A percentile compares a stretch with the other conserved stretches of the same genome.
phyloP scores from a whole-genome alignment of 2,329 filamentous ascomycete species.

The Pseudofabraea citricarpa region DNA sequence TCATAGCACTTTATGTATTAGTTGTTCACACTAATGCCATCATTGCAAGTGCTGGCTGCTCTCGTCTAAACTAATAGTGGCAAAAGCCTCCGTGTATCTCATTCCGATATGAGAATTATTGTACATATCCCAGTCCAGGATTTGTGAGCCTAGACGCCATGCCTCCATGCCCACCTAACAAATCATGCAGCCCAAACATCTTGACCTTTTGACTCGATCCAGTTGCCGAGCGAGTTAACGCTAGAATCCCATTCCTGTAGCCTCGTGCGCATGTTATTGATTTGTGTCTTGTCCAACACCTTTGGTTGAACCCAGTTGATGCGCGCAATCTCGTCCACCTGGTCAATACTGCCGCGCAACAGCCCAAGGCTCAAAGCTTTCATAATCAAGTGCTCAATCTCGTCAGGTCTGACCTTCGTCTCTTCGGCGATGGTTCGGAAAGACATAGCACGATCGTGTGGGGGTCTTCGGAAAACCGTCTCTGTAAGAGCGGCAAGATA shows the following conservation, averaged over 20 bases:
- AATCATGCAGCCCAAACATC: constrained; percentile 87
- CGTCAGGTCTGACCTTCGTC: constrained; percentile 84
- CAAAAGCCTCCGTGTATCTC: constrained; percentile 9
- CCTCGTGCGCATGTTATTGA: constrained; percentile 83
- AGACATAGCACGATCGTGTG: constrained; percentile 91
- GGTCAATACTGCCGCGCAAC: constrained; percentile 87
- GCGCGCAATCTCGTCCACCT: constrained; percentile 88
- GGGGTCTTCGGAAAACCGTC: constrained; percentile 90
- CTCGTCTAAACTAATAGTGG: background rate
- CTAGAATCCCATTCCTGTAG: constrained; percentile 93
- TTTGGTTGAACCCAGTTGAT: constrained; percentile 99
- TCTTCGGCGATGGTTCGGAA: constrained; percentile 85
- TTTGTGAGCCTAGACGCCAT: constrained; percentile 21
- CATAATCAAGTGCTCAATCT: constrained; percentile 98
- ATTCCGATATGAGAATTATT: constrained; percentile 18
- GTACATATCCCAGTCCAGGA: constrained; percentile 20
- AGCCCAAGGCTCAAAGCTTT: constrained; percentile 94
- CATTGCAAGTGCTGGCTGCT: too few species aligned
- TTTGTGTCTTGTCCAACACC: constrained; percentile 92
- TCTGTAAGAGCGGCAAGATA: constrained; percentile 95
- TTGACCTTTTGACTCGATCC: constrained; percentile 90
- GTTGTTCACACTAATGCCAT: too few species aligned
- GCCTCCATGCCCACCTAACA: constrained; percentile 8
- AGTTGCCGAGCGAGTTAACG: constrained; percentile 93
- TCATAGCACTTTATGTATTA: too few species aligned